Percentiles rank a stretch among this genome's conserved stretches.
Conservation (phyloP, 257 asterid species). For the Solanum virginianum region DNA sequence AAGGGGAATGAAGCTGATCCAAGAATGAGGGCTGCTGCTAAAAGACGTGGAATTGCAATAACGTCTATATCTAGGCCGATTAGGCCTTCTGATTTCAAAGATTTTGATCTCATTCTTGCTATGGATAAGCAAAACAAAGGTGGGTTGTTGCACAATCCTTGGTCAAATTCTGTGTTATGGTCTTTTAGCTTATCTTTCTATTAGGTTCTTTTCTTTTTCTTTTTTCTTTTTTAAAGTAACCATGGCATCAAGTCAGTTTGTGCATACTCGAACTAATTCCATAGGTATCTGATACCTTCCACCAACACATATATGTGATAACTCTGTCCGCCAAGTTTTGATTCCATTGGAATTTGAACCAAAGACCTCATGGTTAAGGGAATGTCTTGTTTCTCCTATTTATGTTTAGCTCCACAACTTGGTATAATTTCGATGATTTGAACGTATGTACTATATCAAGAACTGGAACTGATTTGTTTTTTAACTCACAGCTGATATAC, state of each 20-base stretch:
- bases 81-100: constrained; percentile 66
- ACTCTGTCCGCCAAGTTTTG: not conserved
- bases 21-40: constrained; percentile 88
- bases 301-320: not conserved
- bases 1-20: constrained; percentile 92
- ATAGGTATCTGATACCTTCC: not conserved
- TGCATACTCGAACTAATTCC: not conserved
- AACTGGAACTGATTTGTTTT: not conserved
- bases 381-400: not conserved
- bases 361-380: not conserved
- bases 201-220: not conserved
- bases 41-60: constrained; percentile 77
- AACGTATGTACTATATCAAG: not conserved
- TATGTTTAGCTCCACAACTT: not conserved
- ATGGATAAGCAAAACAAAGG: constrained; percentile 92
- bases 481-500: constrained; percentile 37
- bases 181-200: not conserved
- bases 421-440: not conserved
- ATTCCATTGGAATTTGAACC: not conserved
- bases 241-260: not conserved
- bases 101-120: constrained; percentile 89
- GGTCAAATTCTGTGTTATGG: not conserved
- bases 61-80: constrained; percentile 83
- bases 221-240: not conserved
- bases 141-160: not conserved